Conservation (phyloP, 2,329 filamentous ascomycete genomes). For the Penicillium polonicum region DNA sequence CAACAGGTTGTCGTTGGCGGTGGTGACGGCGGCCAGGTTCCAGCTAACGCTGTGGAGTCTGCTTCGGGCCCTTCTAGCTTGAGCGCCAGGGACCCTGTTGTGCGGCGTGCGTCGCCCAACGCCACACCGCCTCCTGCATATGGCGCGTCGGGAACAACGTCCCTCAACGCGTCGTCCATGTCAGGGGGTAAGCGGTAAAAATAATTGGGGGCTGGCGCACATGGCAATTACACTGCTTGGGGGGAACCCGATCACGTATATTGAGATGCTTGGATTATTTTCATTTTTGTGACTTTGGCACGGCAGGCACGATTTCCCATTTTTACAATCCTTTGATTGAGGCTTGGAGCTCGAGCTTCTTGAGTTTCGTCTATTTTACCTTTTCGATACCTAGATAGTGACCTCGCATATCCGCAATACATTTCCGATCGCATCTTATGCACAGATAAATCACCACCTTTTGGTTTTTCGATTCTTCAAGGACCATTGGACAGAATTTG, state of each 20-base stretch:
- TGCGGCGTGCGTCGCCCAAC: slow-evolving; percentile 33
- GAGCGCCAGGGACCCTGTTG: slow-evolving; percentile 23
- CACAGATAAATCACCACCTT: not conserved
- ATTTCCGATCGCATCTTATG: slow-evolving; percentile 3
- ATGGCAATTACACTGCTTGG: not conserved
- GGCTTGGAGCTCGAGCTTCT: not conserved
- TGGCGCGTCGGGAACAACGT: slow-evolving; percentile 36
- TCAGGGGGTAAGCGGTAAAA: slow-evolving; percentile 34
- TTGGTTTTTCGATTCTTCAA: not conserved
- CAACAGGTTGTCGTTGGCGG: slow-evolving; percentile 49
- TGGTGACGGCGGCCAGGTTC: slow-evolving; percentile 46
- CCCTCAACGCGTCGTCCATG: slow-evolving; percentile 34
- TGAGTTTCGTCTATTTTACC: not conserved
- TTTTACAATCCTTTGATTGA: not conserved
- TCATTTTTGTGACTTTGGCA: not conserved
- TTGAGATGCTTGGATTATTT: not conserved
- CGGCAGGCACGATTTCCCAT: not conserved
- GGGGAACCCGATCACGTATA: not conserved
- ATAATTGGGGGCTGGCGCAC: slow-evolving; percentile 1
- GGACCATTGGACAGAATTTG: not conserved
- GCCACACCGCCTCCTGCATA: slow-evolving; percentile 45
- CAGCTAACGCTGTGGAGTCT: slow-evolving; percentile 16
- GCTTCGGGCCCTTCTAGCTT: slow-evolving; percentile 15
- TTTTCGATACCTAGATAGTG: slow-evolving; percentile 5
- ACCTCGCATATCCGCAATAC: not conserved